Base-by-base conservation (phyloP, 2,329 filamentous ascomycete species). In the Delphinella strobiligena region DNA sequence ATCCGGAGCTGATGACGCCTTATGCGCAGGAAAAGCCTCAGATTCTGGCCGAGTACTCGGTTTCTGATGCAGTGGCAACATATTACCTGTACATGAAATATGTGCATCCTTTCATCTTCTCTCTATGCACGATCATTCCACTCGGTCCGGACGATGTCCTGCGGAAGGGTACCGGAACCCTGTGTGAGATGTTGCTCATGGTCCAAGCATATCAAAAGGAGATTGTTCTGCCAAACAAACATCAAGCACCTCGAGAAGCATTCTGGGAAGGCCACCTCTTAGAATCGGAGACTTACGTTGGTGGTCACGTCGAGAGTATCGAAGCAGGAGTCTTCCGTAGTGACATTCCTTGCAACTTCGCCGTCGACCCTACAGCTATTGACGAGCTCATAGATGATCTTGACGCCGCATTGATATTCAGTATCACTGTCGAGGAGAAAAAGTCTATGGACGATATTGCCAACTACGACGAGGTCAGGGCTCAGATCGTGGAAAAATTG, bases 61-160 rank as follows among this genome's bases (percentile, higher is more conserved):
- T 98, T 33, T 98, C 93, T 53, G 93, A 98, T 70, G 93, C 93
- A 8, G 91, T 98, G 37, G 91, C 91, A 16, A 98, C 91, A 0
- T 98, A 98, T 59, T 98, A 98, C 56, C 68, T 98, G 46, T 98
- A 98, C 71, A 98, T 98, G 93, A 98, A 98, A 80, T 98, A 98
- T 60, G 85, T 98, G n/a, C 91, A 98, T 59, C 91, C 91, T 3
- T 98, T 98, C 67, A 91, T 98, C 59, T 98, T 98, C 71, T 96
- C 93, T 1, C 69, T 98, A 0, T 98, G 91, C 63, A 98, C 88
- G 1, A 95, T 98, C 64, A 71, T 98, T 58, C 91, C 91, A 0
- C 71, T 98, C 1, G 86, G 85, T 33, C 86, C 88, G 24, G 89
- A 98, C 54, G 91, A 96, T 55, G 85, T 88, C 1, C 61, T 96